Conservation (phyloP, 2,329 filamentous ascomycete species). For the Onygenales sp. region DNA sequence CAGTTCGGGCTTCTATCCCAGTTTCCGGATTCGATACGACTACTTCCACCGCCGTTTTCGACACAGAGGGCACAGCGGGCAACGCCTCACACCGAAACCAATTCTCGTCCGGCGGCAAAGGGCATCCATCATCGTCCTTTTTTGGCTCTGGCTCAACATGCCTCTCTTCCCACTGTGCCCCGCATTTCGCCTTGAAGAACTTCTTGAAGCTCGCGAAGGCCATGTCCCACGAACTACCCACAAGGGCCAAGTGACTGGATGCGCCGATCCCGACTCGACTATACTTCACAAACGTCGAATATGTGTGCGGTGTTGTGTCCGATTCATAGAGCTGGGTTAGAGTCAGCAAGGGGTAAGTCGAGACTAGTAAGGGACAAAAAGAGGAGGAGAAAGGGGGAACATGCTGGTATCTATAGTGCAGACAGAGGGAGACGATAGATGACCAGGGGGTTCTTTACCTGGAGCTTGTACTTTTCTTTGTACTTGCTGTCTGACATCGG, state of each 20-base stretch:
- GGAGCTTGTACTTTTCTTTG: conserved; percentile 52
- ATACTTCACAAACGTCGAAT: conserved; percentile 49
- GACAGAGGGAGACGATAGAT: background rate
- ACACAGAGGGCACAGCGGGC: conserved; percentile 3
- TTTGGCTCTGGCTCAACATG: conserved; percentile 13
- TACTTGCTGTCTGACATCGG: conserved; percentile 37
- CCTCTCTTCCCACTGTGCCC: conserved; percentile 49
- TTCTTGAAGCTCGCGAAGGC: conserved; percentile 45
- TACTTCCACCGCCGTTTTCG: too few relatives aligned
- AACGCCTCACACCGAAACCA: conserved; percentile 22
- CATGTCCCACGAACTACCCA: conserved; percentile 20
- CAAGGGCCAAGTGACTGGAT: conserved; percentile 24
- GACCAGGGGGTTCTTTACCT: conserved; percentile 30
- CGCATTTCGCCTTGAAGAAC: conserved; percentile 52
- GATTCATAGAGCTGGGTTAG: conserved; percentile 57
- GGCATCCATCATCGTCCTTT: conserved; percentile 16
- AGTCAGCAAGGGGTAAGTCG: background rate
- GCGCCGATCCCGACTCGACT: conserved; percentile 21
- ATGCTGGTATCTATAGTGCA: conserved; percentile 3
- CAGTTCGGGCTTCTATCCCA: too few relatives aligned
- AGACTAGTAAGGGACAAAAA: conserved; percentile 7
- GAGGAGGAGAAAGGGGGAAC: conserved; percentile 6
- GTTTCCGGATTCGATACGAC: too few relatives aligned
- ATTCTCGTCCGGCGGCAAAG: conserved; percentile 18
- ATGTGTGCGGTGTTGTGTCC: conserved; percentile 48